These are phyloP conservation scores for Venturia carpophila DNA, from an alignment of 2,329 filamentous ascomycete species.

Conservation along the genomic window DNA sequence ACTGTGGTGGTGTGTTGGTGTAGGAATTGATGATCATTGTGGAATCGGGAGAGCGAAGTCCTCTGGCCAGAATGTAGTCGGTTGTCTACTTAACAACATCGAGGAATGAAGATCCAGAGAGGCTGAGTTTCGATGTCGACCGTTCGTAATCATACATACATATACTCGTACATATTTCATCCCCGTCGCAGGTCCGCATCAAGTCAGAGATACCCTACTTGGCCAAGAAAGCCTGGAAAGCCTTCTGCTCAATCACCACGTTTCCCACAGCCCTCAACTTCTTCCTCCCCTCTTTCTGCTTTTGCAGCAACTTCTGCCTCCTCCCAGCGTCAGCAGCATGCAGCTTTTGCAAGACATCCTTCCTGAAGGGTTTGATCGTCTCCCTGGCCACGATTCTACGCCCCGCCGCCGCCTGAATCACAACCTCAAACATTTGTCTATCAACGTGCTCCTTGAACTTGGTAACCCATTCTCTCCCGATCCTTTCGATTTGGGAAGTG, in stretches of 20 bases:
- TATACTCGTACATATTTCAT: neutral
- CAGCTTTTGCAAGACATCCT: constrained; percentile 87
- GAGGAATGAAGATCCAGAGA: too few relatives aligned
- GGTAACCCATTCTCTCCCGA: constrained; percentile 80
- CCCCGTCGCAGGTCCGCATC: neutral
- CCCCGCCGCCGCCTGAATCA: constrained; percentile 87
- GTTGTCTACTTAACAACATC: too few relatives aligned
- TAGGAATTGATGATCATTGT: too few relatives aligned
- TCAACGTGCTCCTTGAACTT: constrained; percentile 98
- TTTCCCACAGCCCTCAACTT: constrained; percentile 74
- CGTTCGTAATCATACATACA: neutral
- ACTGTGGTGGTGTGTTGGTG: too few relatives aligned
- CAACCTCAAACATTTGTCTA: constrained; percentile 91
- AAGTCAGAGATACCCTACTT: neutral
- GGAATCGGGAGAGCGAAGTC: too few relatives aligned
- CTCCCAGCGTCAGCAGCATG: constrained; percentile 83
- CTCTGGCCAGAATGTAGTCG: too few relatives aligned
- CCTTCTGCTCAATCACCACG: constrained; percentile 91
- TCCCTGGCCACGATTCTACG: constrained; percentile 80
- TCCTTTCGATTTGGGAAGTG: constrained; percentile 65
- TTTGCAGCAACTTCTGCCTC: constrained; percentile 81
- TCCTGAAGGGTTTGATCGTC: constrained; percentile 92
- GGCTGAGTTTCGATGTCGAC: neutral
- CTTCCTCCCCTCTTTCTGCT: constrained; percentile 93
- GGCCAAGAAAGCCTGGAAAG: constrained; percentile 87